Conservation (phyloP, 1,284 basidiomycete genomes). For the Exobasidium cylindrosporum region DNA sequence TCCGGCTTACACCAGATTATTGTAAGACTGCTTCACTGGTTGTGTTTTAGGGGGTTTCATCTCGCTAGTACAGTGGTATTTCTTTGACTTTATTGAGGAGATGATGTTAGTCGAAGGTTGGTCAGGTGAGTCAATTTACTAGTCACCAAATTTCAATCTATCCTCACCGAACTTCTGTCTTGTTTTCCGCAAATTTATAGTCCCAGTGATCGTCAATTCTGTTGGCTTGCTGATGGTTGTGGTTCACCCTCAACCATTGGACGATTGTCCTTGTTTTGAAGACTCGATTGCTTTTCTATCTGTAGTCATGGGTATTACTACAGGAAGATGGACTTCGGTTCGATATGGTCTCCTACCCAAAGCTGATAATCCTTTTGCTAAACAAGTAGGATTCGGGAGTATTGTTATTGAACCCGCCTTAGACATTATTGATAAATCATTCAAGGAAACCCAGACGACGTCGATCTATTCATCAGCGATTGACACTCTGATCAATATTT, state of each 20-base stretch:
- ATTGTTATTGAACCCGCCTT: conserved; percentile 23
- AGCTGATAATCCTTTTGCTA: conserved; percentile 9
- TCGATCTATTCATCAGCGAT: not conserved
- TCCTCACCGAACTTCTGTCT: not conserved
- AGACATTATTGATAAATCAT: not conserved
- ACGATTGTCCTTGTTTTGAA: conserved; percentile 97
- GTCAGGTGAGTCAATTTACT: conserved; percentile 13
- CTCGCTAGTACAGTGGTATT: conserved; percentile 57
- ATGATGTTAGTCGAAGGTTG: conserved; percentile 62
- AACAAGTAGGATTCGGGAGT: not conserved
- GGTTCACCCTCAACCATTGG: conserved; percentile 78
- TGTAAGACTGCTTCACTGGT: conserved; percentile 54
- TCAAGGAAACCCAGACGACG: not conserved
- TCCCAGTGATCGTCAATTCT: conserved; percentile 69
- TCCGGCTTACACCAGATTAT: not conserved
- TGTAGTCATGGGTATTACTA: conserved; percentile 72
- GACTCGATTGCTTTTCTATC: conserved; percentile 83
- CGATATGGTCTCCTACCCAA: conserved; percentile 4
- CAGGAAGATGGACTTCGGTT: conserved; percentile 65
- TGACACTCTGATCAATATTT: conserved; percentile 4
- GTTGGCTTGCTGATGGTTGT: conserved; percentile 70
- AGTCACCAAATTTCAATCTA: not conserved
- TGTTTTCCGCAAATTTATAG: conserved; percentile 54
- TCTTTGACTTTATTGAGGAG: conserved; percentile 51
- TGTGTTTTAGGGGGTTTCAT: conserved; percentile 44